These are phyloP conservation scores for Monosporascus sp. DNA, from an alignment of 2,329 filamentous ascomycete species.

Conservation along the genomic window DNA sequence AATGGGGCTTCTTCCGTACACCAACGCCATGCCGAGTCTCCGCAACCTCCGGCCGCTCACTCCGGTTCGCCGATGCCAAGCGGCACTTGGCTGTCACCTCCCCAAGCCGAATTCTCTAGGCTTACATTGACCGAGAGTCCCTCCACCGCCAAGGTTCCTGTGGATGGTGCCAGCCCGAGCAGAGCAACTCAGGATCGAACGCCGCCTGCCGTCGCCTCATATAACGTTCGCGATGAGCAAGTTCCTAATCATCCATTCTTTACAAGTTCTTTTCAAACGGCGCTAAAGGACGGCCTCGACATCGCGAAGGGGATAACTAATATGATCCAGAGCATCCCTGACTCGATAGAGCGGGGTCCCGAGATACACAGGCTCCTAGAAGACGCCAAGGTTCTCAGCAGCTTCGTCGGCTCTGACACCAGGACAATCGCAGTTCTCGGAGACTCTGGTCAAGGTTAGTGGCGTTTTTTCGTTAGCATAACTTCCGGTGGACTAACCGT, in stretches of 20 bases:
- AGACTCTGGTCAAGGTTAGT: conserved; percentile 1
- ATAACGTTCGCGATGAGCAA: neutral
- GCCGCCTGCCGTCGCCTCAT: neutral
- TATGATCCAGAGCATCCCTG: neutral
- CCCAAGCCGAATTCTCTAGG: neutral
- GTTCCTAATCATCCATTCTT: neutral
- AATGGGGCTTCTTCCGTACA: too few relatives aligned
- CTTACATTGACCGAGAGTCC: neutral
- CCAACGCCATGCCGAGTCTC: too few relatives aligned
- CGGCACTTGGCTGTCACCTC: neutral
- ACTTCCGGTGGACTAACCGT: neutral
- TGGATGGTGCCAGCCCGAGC: neutral
- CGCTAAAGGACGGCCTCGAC: neutral
- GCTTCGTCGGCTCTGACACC: neutral
- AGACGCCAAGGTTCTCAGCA: neutral
- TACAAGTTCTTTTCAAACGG: neutral
- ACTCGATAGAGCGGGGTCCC: neutral
- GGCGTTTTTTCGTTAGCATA: neutral
- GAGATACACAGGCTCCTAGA: neutral
- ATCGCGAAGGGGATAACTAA: neutral
- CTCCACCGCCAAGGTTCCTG: neutral
- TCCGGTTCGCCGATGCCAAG: too few relatives aligned
- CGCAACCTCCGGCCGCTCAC: too few relatives aligned
- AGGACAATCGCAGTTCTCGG: conserved; percentile 1
- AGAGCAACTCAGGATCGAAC: too few relatives aligned